A percentile compares a stretch with the other conserved stretches of the same genome.
These are phyloP conservation scores for Silene coronaria DNA, from an alignment of 179 eudicot genomes.

Conservation along the genomic window DNA sequence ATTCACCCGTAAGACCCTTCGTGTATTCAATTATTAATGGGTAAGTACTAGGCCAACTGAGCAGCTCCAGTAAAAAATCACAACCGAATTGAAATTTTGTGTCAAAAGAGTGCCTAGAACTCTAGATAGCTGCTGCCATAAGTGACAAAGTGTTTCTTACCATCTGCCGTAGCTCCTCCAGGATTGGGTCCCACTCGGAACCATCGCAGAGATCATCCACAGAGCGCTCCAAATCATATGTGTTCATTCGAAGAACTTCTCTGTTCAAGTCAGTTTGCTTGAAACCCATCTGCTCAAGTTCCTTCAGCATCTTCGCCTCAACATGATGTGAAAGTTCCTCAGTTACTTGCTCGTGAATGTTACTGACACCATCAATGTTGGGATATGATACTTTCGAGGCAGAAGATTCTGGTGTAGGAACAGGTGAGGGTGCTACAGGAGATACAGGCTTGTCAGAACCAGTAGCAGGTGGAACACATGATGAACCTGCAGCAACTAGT, in stretches of 20 bases:
- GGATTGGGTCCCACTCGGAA: constrained; percentile 66
- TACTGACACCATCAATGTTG: neutral
- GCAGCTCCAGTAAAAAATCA: too few relatives aligned
- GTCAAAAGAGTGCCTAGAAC: neutral
- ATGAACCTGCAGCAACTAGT: constrained; percentile 21
- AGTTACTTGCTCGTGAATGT: neutral
- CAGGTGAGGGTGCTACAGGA: constrained; percentile 13
- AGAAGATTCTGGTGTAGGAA: constrained; percentile 16
- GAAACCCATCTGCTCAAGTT: constrained; percentile 79
- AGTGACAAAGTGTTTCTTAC: constrained; percentile 16
- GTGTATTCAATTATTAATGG: neutral
- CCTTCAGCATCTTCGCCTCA: constrained; percentile 57
- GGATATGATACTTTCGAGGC: constrained; percentile 16
- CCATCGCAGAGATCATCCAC: constrained; percentile 76
- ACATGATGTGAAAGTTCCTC: neutral
- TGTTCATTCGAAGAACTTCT: constrained; percentile 57
- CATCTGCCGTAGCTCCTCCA: constrained; percentile 79
- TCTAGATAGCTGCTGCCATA: neutral
- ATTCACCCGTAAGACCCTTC: neutral
- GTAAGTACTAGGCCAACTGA: neutral
- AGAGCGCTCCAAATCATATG: constrained; percentile 60
- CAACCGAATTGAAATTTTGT: neutral
- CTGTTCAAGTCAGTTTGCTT: constrained; percentile 59
- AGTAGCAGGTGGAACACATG: constrained; percentile 7
- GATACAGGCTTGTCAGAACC: neutral